Conservation (phyloP, 2,329 filamentous ascomycete genomes). For the Colletotrichum musicola region DNA sequence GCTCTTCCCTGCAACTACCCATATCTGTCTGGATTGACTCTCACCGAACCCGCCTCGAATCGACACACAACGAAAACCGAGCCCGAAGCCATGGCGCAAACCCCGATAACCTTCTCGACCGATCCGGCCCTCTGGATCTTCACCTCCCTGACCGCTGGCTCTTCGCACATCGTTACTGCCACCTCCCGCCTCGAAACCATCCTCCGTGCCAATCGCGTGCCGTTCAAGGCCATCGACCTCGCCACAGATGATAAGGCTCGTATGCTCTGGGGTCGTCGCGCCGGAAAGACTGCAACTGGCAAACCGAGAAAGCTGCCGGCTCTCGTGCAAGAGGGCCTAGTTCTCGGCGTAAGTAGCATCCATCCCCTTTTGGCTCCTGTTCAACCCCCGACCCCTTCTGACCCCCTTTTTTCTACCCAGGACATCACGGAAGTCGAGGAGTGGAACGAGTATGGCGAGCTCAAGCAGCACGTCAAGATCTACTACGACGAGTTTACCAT, state of each 20-base stretch:
- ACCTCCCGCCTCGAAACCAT: constrained; percentile 97
- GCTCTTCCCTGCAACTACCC: constrained; percentile 35
- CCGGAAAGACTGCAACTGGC: constrained; percentile 76
- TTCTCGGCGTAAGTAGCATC: constrained; percentile 79
- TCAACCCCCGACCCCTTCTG: not conserved
- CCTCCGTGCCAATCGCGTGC: constrained; percentile 91
- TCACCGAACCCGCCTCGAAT: constrained; percentile 12
- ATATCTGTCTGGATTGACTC: constrained; percentile 14
- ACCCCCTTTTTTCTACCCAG: constrained; percentile 58
- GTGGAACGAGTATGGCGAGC: constrained; percentile 98
- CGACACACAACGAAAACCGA: constrained; percentile 18
- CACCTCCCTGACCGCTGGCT: constrained; percentile 94
- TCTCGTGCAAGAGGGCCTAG: constrained; percentile 86
- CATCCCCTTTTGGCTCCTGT: constrained; percentile 2
- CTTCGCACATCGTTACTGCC: constrained; percentile 94
- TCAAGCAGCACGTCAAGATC: constrained; percentile 85
- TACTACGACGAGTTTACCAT: constrained; percentile 74
- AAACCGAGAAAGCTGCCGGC: constrained; percentile 84
- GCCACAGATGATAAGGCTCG: constrained; percentile 90
- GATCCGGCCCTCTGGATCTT: constrained; percentile 90
- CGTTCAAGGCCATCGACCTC: constrained; percentile 92
- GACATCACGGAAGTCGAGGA: constrained; percentile 96
- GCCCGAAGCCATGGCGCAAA: constrained; percentile 37
- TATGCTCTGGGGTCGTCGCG: constrained; percentile 87
- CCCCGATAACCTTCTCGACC: constrained; percentile 60